phyloP scores from a whole-genome alignment of 768 basidiomycete species.

The Saitozyma sp. region DNA sequence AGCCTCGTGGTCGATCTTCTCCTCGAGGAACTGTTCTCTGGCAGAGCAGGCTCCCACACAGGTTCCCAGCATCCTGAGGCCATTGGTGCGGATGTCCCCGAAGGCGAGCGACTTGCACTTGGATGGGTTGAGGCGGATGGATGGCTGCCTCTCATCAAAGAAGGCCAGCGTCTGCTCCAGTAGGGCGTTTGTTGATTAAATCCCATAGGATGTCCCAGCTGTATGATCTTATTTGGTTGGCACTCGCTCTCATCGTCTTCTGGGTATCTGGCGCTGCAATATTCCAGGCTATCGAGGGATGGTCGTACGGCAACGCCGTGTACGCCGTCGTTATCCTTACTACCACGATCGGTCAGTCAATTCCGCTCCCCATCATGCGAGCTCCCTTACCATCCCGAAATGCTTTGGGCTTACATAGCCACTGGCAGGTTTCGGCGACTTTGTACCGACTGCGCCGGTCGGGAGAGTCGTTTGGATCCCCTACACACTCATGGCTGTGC shows the following conservation, averaged over 20 bases:
- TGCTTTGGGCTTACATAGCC: background rate
- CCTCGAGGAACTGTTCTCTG: too few species aligned
- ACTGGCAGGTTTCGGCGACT: slow-evolving; percentile 50
- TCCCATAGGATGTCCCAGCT: slow-evolving; percentile 37
- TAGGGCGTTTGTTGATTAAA: background rate
- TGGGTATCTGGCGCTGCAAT: slow-evolving; percentile 52
- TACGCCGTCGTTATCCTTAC: slow-evolving; percentile 46
- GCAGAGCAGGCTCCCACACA: too few species aligned
- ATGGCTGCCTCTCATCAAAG: too few species aligned
- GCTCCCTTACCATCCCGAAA: background rate
- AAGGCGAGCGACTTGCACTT: too few species aligned
- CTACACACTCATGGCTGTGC: slow-evolving; percentile 51
- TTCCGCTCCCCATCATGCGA: background rate
- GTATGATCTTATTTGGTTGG: slow-evolving; percentile 45
- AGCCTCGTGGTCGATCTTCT: too few species aligned
- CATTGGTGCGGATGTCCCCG: too few species aligned
- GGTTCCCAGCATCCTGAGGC: too few species aligned
- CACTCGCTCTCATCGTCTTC: slow-evolving; percentile 44
- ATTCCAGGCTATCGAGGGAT: slow-evolving; percentile 50
- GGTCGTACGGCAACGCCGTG: slow-evolving; percentile 43
- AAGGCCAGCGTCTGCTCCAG: too few species aligned
- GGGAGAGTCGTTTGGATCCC: slow-evolving; percentile 48
- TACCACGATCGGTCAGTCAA: slow-evolving; percentile 29
- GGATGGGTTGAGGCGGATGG: too few species aligned
- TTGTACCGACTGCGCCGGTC: slow-evolving; percentile 35